Conservation (phyloP, 75 land plant species). For the Larix kaempferi region DNA sequence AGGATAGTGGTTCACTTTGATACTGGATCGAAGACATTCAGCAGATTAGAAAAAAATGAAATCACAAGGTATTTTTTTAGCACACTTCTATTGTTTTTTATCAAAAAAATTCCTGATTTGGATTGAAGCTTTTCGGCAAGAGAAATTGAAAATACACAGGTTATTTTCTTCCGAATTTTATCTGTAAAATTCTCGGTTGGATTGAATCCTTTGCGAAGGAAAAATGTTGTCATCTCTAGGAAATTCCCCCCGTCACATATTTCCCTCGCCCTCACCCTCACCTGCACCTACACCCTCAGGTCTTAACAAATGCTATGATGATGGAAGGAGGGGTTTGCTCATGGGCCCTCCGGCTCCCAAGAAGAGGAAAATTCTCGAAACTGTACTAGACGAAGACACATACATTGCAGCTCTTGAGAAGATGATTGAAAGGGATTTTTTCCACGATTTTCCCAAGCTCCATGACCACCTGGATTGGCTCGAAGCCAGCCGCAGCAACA, state of each 20-base stretch:
- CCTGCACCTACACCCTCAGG: slow-evolving; percentile 12
- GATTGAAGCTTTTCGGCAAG: no score
- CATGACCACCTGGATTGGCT: slow-evolving; percentile 95
- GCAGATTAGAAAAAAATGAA: no score
- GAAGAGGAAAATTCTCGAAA: slow-evolving; percentile 20
- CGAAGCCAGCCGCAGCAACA: slow-evolving; percentile 77
- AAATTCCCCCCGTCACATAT: slow-evolving; percentile 83
- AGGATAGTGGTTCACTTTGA: no score
- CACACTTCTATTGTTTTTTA: no score
- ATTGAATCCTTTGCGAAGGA: neutral
- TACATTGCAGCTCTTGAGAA: slow-evolving; percentile 91
- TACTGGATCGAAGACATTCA: no score
- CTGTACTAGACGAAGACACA: slow-evolving; percentile 69
- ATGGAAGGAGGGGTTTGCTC: slow-evolving; percentile 16
- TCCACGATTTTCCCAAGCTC: slow-evolving; percentile 93
- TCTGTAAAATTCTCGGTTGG: no score
- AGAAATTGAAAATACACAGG: no score
- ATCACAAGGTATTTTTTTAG: no score
- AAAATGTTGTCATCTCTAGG: slow-evolving; percentile 75
- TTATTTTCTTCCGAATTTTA: no score
- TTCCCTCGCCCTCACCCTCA: slow-evolving; percentile 49
- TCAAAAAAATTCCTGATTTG: no score
- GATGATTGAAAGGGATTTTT: slow-evolving; percentile 95
- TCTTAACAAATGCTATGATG: neutral
- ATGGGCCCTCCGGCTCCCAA: slow-evolving; percentile 28